Base-by-base conservation (phyloP, 805 yeast species). In the Barnettozyma vustinii region DNA sequence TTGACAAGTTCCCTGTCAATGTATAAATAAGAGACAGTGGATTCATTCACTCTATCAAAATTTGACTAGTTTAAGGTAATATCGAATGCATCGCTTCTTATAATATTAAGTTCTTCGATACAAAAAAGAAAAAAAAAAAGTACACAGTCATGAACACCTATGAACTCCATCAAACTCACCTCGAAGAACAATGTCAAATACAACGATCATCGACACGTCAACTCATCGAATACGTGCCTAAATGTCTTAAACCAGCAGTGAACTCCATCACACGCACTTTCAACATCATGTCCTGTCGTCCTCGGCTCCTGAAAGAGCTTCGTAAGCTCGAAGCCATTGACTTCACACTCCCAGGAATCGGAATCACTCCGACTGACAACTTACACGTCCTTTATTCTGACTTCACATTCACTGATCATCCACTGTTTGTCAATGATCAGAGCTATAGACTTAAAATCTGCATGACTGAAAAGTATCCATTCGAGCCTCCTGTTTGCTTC, bases 401-500 rank as follows among this genome's bases (percentile, higher is more conserved):
- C 49, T 58, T 76, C 27, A 44, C 52, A n/a, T 65, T 73, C 5
- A 44, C 46, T 19, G 69, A 63, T 40, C 69, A 71, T 46, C 61
- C 61, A 46, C 45, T 76, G 5, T 76, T 76, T 50, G 37, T 42
- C 13, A 48, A 50, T 5, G 66, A 57, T 12, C 62, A 71, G 18
- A 55, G 45, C 8, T 80, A 70, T 56, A 63, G 75, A 30, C 59
- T 83, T 32, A 65, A 72, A 41, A 67, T 81, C 16, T 65, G 62
- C 40, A 66, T 79, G 19, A 64, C 73, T 2, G 56, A 64, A 1
- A 68, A 67, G 0, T 83, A 83, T 52, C 88, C 88, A 0, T 79
- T 81, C 36, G 73, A 69, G 21, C 72, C 81, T 3, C 88, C 88
- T 0, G 74, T 72, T 48, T 84, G 79, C 2, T 69, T 74, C 51